Conservation (phyloP, 495 filamentous ascomycete species). For the Tuber brumale region DNA sequence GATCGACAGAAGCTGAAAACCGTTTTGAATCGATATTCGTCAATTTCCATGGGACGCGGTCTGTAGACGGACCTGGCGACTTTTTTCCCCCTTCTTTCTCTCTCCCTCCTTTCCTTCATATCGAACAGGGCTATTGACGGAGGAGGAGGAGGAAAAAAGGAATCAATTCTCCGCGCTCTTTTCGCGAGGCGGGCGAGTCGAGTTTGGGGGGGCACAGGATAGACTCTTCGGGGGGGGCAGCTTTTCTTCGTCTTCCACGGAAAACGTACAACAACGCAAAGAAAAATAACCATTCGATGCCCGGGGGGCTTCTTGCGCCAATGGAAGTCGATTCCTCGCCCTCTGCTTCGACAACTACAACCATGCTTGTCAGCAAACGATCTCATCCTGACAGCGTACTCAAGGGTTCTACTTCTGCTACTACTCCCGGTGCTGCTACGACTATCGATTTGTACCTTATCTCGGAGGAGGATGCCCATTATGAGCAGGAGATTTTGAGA, state of each 20-base stretch:
- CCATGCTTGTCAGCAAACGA: slow-evolving; percentile 50
- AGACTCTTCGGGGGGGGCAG: background rate
- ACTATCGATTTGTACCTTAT: slow-evolving; percentile 65
- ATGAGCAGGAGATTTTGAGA: slow-evolving; percentile 91
- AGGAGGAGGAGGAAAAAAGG: background rate
- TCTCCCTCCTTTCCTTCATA: slow-evolving; percentile 1
- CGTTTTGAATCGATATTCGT: background rate
- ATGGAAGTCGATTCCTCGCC: slow-evolving; percentile 41
- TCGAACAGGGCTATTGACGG: background rate
- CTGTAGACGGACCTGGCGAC: slow-evolving; percentile 16
- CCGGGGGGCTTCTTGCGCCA: slow-evolving; percentile 53
- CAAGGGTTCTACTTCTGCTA: slow-evolving; percentile 48
- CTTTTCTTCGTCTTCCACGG: background rate
- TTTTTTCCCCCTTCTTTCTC: background rate
- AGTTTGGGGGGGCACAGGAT: slow-evolving; percentile 1
- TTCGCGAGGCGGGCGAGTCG: background rate
- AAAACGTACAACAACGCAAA: background rate
- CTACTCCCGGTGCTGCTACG: slow-evolving; percentile 25
- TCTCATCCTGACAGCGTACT: slow-evolving; percentile 49
- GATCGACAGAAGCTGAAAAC: background rate
- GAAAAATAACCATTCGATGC: slow-evolving; percentile 45
- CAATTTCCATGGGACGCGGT: slow-evolving; percentile 19
- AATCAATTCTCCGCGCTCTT: background rate
- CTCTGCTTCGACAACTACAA: slow-evolving; percentile 22
- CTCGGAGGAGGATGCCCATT: slow-evolving; percentile 83